Evolutionary conservation across 805 yeast species (phyloP).

Genomic region (Nakazawaea holstii): DNA sequence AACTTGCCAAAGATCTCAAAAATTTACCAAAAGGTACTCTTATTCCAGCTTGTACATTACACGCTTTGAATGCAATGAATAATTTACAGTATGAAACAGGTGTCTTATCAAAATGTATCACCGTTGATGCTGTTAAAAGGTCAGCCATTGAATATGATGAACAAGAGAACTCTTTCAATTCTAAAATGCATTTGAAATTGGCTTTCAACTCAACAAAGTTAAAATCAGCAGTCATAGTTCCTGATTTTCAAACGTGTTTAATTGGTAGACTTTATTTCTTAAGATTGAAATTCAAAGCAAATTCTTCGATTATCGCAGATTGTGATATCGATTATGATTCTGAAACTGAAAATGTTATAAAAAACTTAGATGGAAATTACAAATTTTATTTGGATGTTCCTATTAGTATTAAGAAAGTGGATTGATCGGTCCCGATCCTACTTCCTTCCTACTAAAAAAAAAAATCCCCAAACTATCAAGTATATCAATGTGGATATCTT

Average conservation of each 20-base stretch:
- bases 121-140: slow-evolving; percentile 16
- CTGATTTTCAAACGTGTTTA: slow-evolving; percentile 54
- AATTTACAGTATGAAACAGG: slow-evolving; percentile 20
- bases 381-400: slow-evolving; percentile 11
- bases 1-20: neutral
- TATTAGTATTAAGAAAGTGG: slow-evolving; percentile 7
- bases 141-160: slow-evolving; percentile 14
- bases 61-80: slow-evolving; percentile 10
- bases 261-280: slow-evolving; percentile 46
- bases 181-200: slow-evolving; percentile 37
- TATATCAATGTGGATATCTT: too few species aligned
- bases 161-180: slow-evolving; percentile 11
- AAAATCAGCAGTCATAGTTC: slow-evolving; percentile 29
- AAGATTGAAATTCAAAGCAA: slow-evolving; percentile 6
- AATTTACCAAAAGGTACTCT: slow-evolving; percentile 1
- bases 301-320: neutral
- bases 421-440: slow-evolving; percentile 4
- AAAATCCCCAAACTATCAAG: too few species aligned
- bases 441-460: neutral
- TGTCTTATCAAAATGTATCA: slow-evolving; percentile 21
- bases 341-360: neutral
- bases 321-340: slow-evolving; percentile 1
- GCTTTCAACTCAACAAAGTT: slow-evolving; percentile 40
- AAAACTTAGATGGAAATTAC: slow-evolving; percentile 8
- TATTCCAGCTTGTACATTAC: neutral